These are phyloP conservation scores for Dujonia santamariae DNA, from an alignment of 1,139 yeast genomes.

Conservation along the genomic window DNA sequence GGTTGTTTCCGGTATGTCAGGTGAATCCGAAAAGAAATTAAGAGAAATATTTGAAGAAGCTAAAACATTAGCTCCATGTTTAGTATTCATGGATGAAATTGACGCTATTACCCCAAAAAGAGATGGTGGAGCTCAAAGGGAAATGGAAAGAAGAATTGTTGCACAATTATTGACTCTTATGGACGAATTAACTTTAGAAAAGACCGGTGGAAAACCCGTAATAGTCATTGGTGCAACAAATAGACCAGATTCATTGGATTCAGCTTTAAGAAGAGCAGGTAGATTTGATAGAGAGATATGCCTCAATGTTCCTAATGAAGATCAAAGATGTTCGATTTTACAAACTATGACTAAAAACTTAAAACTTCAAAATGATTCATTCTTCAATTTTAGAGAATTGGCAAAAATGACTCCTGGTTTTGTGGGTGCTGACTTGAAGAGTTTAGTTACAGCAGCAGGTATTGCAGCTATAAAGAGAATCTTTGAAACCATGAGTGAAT, in stretches of 20 bases:
- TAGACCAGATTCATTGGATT: conserved; percentile 47
- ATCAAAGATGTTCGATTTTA: conserved; percentile 73
- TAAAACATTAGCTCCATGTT: conserved; percentile 82
- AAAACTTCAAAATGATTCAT: conserved; percentile 59
- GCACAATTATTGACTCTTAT: conserved; percentile 92
- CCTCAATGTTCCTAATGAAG: conserved; percentile 87
- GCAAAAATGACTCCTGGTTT: conserved; percentile 97
- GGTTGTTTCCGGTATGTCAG: conserved; percentile 99
- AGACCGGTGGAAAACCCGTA: conserved; percentile 90
- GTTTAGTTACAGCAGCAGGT: conserved; percentile 94
- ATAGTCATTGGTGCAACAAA: conserved; percentile 50
- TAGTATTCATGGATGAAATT: conserved; percentile 90
- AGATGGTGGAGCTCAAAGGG: conserved; percentile 93
- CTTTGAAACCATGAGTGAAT: conserved; percentile 49
- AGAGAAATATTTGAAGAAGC: conserved; percentile 96
- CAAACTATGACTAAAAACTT: conserved; percentile 67
- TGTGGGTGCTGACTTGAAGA: conserved; percentile 96
- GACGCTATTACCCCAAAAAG: conserved; percentile 98
- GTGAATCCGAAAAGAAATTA: conserved; percentile 92
- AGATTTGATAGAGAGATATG: conserved; percentile 51
- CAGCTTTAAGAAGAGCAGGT: conserved; percentile 49
- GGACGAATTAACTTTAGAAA: conserved; percentile 86
- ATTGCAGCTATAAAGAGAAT: conserved; percentile 91
- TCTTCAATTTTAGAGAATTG: conserved; percentile 63
- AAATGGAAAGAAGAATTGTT: conserved; percentile 96